Conservation (phyloP, 2,329 filamentous ascomycete species). For the Phaeoacremonium minimum region DNA sequence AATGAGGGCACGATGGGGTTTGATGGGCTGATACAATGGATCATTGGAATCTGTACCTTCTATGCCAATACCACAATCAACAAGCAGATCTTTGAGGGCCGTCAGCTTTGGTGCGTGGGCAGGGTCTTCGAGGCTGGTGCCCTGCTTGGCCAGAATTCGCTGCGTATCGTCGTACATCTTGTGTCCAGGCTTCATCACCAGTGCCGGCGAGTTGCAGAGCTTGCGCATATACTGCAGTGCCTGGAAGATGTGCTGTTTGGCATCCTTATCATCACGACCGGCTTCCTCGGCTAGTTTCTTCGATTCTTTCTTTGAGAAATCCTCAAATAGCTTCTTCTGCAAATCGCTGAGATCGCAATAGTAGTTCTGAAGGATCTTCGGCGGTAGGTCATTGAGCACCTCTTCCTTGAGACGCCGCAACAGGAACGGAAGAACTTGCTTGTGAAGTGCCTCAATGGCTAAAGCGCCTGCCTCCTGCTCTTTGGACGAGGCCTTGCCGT, state of each 20-base stretch:
- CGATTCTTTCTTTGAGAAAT: constrained; percentile 91
- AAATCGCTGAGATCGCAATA: constrained; percentile 97
- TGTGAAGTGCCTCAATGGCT: constrained; percentile 96
- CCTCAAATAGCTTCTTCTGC: constrained; percentile 91
- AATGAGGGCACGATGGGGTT: constrained; percentile 89
- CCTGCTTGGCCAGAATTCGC: constrained; percentile 70
- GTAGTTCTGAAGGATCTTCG: constrained; percentile 98
- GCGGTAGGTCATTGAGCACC: constrained; percentile 90
- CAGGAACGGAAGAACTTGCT: constrained; percentile 95
- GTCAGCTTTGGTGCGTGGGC: constrained; percentile 88
- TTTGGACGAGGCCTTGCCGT: constrained; percentile 95
- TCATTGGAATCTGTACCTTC: constrained; percentile 59
- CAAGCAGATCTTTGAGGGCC: constrained; percentile 84
- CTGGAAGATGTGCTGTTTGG: constrained; percentile 98
- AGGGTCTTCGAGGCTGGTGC: constrained; percentile 78
- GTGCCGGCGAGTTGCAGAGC: constrained; percentile 92
- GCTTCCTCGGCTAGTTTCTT: constrained; percentile 84
- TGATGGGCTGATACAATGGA: constrained; percentile 74
- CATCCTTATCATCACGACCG: constrained; percentile 79
- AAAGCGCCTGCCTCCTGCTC: constrained; percentile 96
- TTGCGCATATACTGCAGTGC: constrained; percentile 99
- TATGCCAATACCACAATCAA: constrained; percentile 95
- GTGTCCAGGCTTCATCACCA: constrained; percentile 93
- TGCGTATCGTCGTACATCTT: constrained; percentile 87
- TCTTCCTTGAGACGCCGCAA: constrained; percentile 96